These are phyloP conservation scores for Haematococcus lacustris DNA, from an alignment of 139 green algal species.

Conservation along the genomic window DNA sequence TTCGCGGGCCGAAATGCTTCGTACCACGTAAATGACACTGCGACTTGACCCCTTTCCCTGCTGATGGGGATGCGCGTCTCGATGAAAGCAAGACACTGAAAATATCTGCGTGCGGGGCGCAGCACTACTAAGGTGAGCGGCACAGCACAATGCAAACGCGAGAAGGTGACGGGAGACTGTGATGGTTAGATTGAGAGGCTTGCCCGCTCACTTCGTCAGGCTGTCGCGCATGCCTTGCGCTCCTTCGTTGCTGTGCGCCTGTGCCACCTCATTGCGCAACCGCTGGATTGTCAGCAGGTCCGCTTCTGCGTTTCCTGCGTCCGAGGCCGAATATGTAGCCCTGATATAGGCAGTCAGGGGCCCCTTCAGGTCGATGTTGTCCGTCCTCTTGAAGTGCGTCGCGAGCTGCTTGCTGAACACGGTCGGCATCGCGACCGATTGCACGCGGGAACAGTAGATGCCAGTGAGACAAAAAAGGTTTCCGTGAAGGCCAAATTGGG, in stretches of 20 bases:
- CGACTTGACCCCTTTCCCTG: constrained; percentile 53
- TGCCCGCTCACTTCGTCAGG: constrained; percentile 56
- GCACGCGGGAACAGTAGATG: no score
- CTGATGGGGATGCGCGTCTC: constrained; percentile 89
- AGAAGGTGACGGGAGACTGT: no score
- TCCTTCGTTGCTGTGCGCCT: constrained; percentile 19
- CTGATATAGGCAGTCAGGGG: constrained; percentile 48
- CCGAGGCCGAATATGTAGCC: constrained; percentile 43
- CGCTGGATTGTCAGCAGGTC: constrained; percentile 59
- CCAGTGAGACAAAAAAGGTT: no score
- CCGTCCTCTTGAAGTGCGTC: constrained; percentile 63
- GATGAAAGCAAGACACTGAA: constrained; percentile 71
- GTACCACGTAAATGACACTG: constrained; percentile 57
- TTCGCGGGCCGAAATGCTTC: constrained; percentile 78
- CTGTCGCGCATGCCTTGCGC: constrained; percentile 42
- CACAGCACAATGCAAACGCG: not conserved
- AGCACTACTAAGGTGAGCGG: not conserved
- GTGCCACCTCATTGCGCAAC: constrained; percentile 43
- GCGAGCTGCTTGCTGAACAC: constrained; percentile 37
- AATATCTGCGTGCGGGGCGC: constrained; percentile 70
- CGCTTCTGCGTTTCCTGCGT: constrained; percentile 54
- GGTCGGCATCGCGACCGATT: constrained; percentile 10
- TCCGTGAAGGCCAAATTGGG: no score
- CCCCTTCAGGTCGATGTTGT: constrained; percentile 53
- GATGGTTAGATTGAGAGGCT: no score